Base-by-base conservation (phyloP, 345 rosid genomes). In the Salix brachista region DNA sequence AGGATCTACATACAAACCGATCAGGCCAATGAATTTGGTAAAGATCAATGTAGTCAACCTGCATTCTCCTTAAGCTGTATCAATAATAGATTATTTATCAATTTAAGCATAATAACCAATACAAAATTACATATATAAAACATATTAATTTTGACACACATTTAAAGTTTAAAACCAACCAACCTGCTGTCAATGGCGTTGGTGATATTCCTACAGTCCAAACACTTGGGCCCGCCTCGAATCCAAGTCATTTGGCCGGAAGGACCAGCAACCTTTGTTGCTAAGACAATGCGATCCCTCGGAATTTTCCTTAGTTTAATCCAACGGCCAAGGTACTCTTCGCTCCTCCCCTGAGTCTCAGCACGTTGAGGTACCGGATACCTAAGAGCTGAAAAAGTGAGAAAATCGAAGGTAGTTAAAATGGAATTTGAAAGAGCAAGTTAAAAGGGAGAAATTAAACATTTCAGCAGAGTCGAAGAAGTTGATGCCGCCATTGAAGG, bases 401-500 rank as follows among this genome's bases (percentile, higher is more conserved):
- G 34, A 39, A 10, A 39, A 39, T 1, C 10, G 42, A 6, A 61
- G 48, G 48, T 42, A 42, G n/a, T 1, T 37, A 4, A 65, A 30
- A 66, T 5, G 4, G 21, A n/a, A 11, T 0, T 8, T 25, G 3
- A 32, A 46, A 34, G 10, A 28, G 37, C 41, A 19, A 39, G 30
- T 5, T 42, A 37, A 50, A 60, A 4, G 34, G 23, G 18, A 41
- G 50, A 32, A 39, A 50, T 25, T 36, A 10, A 71, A 87, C 93
- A 88, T 90, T 84, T 90, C 91, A 17, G 94, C 91, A 32, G 89
- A 87, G 83, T 88, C 91, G 79, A 90, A 90, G 86, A 90, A 90
- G 78, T 87, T 90, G 83, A 90, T 83, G 76, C 91, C 91, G 66
- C 87, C 81, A 42, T 75, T 74, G 76, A 85, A 83, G 72, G 90